phyloP scores from a whole-genome alignment of 2,329 filamentous ascomycete genomes.

The Colletotrichum coccodes region DNA sequence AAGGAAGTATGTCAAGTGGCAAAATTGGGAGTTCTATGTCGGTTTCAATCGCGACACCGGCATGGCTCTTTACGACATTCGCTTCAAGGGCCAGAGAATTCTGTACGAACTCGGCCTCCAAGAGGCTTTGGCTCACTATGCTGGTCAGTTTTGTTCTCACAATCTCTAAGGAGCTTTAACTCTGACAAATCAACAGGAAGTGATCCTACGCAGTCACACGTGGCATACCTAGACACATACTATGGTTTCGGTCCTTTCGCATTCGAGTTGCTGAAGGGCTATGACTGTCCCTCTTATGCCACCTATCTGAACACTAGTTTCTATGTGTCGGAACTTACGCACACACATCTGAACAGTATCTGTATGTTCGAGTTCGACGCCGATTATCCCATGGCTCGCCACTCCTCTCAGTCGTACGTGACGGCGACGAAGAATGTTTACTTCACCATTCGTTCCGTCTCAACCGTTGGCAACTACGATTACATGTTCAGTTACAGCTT shows the following conservation, averaged over 20 bases:
- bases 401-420: constrained; percentile 51
- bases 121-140: constrained; percentile 72
- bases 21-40: constrained; percentile 64
- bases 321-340: constrained; percentile 53
- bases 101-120: constrained; percentile 66
- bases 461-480: constrained; percentile 66
- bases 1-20: constrained; percentile 59
- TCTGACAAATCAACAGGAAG: constrained; percentile 41
- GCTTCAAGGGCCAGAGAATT: constrained; percentile 63
- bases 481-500: constrained; percentile 62
- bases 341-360: constrained; percentile 59
- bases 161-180: constrained; percentile 50
- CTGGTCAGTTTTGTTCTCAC: constrained; percentile 54
- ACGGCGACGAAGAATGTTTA: constrained; percentile 58
- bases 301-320: constrained; percentile 60
- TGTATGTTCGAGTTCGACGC: constrained; percentile 66
- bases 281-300: constrained; percentile 62
- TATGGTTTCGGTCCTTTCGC: constrained; percentile 59
- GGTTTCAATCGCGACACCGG: constrained; percentile 59
- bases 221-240: constrained; percentile 57
- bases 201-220: constrained; percentile 60
- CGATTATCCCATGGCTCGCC: constrained; percentile 60
- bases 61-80: constrained; percentile 60
- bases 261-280: constrained; percentile 57
- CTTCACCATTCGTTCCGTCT: constrained; percentile 55